Conservation (phyloP, 257 asterid species). For the Nicotiana otophora region DNA sequence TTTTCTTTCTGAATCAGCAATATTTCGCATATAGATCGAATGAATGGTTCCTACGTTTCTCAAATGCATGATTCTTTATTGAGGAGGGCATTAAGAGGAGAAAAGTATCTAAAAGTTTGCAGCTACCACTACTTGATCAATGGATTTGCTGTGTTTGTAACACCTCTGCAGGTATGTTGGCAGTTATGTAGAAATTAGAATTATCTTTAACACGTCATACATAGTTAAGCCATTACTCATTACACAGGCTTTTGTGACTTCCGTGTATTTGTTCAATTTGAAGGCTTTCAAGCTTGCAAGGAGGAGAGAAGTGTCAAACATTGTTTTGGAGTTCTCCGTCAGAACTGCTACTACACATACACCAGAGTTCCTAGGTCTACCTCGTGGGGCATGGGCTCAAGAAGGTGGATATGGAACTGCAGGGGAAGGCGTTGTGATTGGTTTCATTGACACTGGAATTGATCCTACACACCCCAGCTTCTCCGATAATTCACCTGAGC, state of each 20-base stretch:
- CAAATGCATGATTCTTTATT: slow-evolving; percentile 71
- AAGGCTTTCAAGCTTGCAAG: slow-evolving; percentile 78
- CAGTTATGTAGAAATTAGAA: neutral
- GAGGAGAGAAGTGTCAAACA: slow-evolving; percentile 75
- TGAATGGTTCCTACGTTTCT: slow-evolving; percentile 36
- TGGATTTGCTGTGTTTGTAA: slow-evolving; percentile 88
- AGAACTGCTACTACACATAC: slow-evolving; percentile 91
- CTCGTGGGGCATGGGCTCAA: slow-evolving; percentile 95
- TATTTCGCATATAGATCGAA: slow-evolving; percentile 32
- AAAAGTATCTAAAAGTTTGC: slow-evolving; percentile 74
- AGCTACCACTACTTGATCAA: slow-evolving; percentile 89
- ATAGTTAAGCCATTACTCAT: neutral
- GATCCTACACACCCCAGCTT: slow-evolving; percentile 95
- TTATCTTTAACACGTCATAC: neutral
- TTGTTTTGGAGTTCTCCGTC: slow-evolving; percentile 79
- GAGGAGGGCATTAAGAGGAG: slow-evolving; percentile 54
- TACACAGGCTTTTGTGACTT: neutral
- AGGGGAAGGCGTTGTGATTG: slow-evolving; percentile 92
- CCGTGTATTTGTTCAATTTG: neutral
- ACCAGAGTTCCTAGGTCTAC: slow-evolving; percentile 95
- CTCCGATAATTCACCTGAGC: slow-evolving; percentile 48
- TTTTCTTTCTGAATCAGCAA: slow-evolving; percentile 39
- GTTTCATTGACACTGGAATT: slow-evolving; percentile 89
- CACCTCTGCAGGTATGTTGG: slow-evolving; percentile 66
- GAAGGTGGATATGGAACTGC: slow-evolving; percentile 90